phyloP scores from a whole-genome alignment of 2,329 filamentous ascomycete genomes.

The Fusarium longipes region DNA sequence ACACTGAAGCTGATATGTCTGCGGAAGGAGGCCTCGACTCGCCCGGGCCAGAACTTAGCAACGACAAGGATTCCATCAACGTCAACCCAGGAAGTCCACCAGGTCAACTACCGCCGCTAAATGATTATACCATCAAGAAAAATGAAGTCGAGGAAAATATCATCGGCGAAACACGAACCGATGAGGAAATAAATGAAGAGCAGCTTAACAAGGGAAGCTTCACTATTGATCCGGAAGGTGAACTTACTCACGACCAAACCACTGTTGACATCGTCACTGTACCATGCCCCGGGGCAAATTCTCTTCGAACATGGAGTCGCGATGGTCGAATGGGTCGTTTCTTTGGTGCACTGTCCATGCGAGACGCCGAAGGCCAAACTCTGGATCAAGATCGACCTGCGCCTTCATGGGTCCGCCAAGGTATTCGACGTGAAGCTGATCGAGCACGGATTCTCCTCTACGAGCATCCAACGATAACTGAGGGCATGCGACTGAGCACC shows the following conservation, averaged over 20 bases:
- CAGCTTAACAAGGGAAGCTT: slow-evolving; percentile 43
- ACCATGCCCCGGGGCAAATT: slow-evolving; percentile 64
- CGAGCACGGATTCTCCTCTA: slow-evolving; percentile 64
- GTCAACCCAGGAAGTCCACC: slow-evolving; percentile 47
- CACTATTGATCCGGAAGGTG: slow-evolving; percentile 51
- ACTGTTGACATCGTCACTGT: slow-evolving; percentile 65
- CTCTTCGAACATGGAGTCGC: slow-evolving; percentile 64
- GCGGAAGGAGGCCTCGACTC: slow-evolving; percentile 16
- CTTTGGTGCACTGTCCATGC: slow-evolving; percentile 57
- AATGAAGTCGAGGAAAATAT: background rate
- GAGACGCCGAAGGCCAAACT: slow-evolving; percentile 49
- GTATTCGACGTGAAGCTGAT: slow-evolving; percentile 60
- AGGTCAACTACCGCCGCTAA: slow-evolving; percentile 36
- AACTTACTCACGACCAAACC: slow-evolving; percentile 62
- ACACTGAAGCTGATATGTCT: slow-evolving; percentile 33
- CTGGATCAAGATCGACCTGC: slow-evolving; percentile 39
- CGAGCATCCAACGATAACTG: slow-evolving; percentile 57
- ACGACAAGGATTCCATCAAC: slow-evolving; percentile 44
- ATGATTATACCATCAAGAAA: slow-evolving; percentile 25
- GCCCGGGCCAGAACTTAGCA: slow-evolving; percentile 19
- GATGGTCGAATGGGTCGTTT: slow-evolving; percentile 61
- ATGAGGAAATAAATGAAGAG: background rate
- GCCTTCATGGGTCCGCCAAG: slow-evolving; percentile 65
- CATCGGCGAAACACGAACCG: slow-evolving; percentile 9
- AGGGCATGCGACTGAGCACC: slow-evolving; percentile 54